A percentile compares a stretch with the other conserved stretches of the same genome.
phyloP scores from a whole-genome alignment of 192 early-diverging fungal species.

The Physocladia obscura region DNA sequence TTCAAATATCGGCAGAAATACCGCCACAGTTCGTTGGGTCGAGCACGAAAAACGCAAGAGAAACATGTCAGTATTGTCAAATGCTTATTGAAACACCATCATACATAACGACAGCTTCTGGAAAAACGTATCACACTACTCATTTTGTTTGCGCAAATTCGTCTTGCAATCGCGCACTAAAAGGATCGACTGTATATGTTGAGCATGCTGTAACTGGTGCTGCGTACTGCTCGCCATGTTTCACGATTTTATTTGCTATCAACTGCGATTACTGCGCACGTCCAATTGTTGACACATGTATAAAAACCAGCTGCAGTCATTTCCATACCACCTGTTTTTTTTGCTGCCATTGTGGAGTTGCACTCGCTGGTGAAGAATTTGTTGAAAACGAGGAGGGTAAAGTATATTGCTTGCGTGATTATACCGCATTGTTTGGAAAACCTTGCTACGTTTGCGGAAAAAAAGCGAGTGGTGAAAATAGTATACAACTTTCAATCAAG shows the following conservation, averaged over 20 bases:
- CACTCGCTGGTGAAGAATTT: slow-evolving; percentile 22
- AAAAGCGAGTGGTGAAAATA: not conserved
- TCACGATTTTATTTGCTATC: slow-evolving; percentile 16
- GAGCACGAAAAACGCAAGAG: too few relatives aligned
- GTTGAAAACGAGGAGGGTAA: slow-evolving; percentile 41
- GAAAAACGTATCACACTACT: slow-evolving; percentile 37
- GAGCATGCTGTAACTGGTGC: slow-evolving; percentile 28
- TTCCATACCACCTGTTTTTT: slow-evolving; percentile 48
- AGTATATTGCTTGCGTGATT: slow-evolving; percentile 40
- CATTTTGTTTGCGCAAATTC: slow-evolving; percentile 40
- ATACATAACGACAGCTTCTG: not conserved
- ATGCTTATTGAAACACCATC: not conserved
- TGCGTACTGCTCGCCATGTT: slow-evolving; percentile 36
- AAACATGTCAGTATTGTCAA: not conserved
- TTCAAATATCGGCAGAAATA: too few relatives aligned
- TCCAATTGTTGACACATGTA: slow-evolving; percentile 32
- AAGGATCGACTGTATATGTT: slow-evolving; percentile 31
- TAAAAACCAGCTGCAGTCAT: slow-evolving; percentile 29
- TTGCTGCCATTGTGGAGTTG: slow-evolving; percentile 37
- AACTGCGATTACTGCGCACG: slow-evolving; percentile 31
- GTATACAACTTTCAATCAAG: not conserved
- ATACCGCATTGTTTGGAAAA: slow-evolving; percentile 33
- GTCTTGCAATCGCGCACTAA: slow-evolving; percentile 28
- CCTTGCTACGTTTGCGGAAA: slow-evolving; percentile 24
- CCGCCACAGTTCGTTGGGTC: too few relatives aligned